Evolutionary conservation across 2,329 filamentous ascomycete genomes (phyloP).

Genomic region (Nothophaeocryptopus gaeumannii): DNA sequence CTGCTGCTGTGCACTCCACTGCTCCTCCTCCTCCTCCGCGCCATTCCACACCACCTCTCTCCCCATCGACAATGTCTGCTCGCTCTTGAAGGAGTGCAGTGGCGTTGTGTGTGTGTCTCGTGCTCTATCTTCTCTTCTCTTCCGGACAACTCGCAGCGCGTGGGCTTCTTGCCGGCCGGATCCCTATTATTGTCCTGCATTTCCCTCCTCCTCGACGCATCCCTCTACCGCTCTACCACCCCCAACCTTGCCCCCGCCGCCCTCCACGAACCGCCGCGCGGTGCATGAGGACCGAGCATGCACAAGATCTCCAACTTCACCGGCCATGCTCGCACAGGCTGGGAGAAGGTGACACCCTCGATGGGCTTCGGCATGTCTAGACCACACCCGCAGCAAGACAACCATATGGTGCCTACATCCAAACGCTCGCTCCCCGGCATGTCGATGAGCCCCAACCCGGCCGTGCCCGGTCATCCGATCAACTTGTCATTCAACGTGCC

Average conservation of each 20-base stretch:
- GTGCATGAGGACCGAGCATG: constrained; percentile 44
- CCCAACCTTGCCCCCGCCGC: constrained; percentile 12
- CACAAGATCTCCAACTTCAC: constrained; percentile 69
- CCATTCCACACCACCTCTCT: constrained; percentile 14
- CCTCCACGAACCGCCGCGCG: constrained; percentile 11
- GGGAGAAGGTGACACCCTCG: constrained; percentile 60
- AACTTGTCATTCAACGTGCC: constrained; percentile 97
- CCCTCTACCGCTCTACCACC: background rate
- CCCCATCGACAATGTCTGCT: constrained; percentile 19
- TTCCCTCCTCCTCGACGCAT: constrained; percentile 1
- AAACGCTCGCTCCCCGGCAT: constrained; percentile 54
- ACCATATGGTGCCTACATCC: constrained; percentile 33
- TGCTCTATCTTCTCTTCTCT: constrained; percentile 13
- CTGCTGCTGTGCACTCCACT: background rate
- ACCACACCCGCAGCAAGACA: constrained; percentile 43
- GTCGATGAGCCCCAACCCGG: constrained; percentile 53
- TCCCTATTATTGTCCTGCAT: constrained; percentile 7
- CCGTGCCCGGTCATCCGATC: constrained; percentile 72
- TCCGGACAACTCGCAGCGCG: background rate
- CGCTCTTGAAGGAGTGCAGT: constrained; percentile 22
- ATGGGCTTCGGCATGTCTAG: constrained; percentile 62
- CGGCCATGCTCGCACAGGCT: constrained; percentile 63
- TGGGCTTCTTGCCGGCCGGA: background rate
- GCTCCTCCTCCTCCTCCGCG: constrained; percentile 12
- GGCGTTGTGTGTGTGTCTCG: constrained; percentile 17